These are phyloP conservation scores for Alliaria petiolata DNA, from an alignment of 345 rosid species.

Conservation along the genomic window DNA sequence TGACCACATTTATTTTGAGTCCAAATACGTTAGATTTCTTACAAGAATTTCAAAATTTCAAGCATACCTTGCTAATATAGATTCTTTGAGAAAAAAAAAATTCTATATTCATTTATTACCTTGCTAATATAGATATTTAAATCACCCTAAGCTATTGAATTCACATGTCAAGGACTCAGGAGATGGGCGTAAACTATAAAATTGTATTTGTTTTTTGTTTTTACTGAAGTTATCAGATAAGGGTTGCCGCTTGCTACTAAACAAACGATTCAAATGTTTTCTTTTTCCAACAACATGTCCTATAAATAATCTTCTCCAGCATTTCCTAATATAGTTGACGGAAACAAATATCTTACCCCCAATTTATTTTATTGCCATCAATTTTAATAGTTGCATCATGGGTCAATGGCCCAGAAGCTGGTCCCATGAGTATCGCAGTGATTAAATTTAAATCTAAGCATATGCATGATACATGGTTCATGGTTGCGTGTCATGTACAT, in stretches of 20 bases:
- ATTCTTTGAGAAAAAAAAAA: too few relatives aligned
- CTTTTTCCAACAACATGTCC: neutral
- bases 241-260: neutral
- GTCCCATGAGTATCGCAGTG: constrained; percentile 14
- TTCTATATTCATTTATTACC: too few relatives aligned
- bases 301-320: neutral
- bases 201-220: neutral
- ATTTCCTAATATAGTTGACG: neutral
- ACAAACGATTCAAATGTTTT: neutral
- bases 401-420: neutral
- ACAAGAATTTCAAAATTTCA: too few relatives aligned
- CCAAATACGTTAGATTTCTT: too few relatives aligned
- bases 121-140: too few relatives aligned
- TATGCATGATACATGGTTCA: neutral
- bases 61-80: too few relatives aligned
- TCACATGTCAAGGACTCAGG: neutral
- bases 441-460: constrained; percentile 3
- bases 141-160: neutral
- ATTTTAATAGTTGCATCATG: neutral
- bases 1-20: neutral
- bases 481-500: neutral
- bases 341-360: neutral
- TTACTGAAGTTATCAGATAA: neutral
- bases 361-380: neutral
- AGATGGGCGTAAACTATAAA: neutral